Conservation (phyloP, 345 rosid genomes). For the Ricinus communis region DNA sequence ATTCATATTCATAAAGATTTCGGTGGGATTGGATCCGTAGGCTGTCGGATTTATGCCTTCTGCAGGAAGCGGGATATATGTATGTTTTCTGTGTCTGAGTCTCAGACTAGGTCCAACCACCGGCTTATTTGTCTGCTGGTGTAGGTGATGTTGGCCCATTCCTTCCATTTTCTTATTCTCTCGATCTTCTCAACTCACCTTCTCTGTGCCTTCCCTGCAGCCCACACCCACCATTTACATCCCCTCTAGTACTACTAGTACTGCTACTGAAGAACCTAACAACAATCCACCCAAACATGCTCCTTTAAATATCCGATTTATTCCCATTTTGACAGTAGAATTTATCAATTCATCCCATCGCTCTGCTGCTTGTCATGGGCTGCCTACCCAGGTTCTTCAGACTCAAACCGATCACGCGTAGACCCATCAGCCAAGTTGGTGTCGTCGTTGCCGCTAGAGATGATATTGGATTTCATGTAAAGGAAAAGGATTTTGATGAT, state of each 20-base stretch:
- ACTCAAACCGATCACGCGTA: constrained; percentile 19
- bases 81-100: constrained; percentile 2
- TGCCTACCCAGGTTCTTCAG: constrained; percentile 40
- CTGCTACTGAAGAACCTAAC: constrained; percentile 20
- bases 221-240: constrained; percentile 17
- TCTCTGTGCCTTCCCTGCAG: constrained; percentile 30
- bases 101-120: not conserved
- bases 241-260: not conserved
- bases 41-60: constrained; percentile 15
- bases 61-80: not conserved
- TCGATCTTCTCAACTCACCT: constrained; percentile 20
- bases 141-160: constrained; percentile 11
- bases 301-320: constrained; percentile 14
- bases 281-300: constrained; percentile 24
- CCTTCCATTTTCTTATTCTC: constrained; percentile 13
- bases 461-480: not conserved
- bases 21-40: not conserved
- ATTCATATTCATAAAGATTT: not conserved
- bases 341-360: not conserved
- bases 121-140: constrained; percentile 29
- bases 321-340: no score
- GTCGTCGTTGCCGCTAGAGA: constrained; percentile 7
- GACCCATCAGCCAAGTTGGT: not conserved
- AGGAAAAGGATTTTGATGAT: not conserved
- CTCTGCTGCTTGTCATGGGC: constrained; percentile 39